Evolutionary conservation across 208 protist genomes (phyloP).

Genomic region (Trypanosoma caninum): DNA sequence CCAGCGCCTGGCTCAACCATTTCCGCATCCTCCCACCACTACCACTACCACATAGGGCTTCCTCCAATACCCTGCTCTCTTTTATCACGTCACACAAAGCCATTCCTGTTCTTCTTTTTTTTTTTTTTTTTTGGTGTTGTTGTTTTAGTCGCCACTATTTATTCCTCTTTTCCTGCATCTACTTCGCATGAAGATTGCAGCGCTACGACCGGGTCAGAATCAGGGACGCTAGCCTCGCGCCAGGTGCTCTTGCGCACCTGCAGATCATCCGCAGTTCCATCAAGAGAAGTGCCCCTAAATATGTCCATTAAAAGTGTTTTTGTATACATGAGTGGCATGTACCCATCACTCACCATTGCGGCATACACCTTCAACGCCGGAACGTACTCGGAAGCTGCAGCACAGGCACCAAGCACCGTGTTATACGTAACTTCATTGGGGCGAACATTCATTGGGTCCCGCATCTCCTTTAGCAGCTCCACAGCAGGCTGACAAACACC

Average conservation of each 20-base stretch:
- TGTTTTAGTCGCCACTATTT: neutral
- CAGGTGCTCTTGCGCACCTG: slow-evolving; percentile 38
- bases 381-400: slow-evolving; percentile 37
- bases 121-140: neutral
- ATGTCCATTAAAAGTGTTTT: slow-evolving; percentile 39
- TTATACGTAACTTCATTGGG: slow-evolving; percentile 89
- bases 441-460: slow-evolving; percentile 41
- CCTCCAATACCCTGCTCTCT: neutral
- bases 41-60: neutral
- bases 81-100: too few species aligned
- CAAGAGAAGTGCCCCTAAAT: slow-evolving; percentile 52
- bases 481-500: slow-evolving; percentile 63
- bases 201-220: slow-evolving; percentile 76
- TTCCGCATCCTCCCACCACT: neutral
- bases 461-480: slow-evolving; percentile 56
- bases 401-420: slow-evolving; percentile 69
- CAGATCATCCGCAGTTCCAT: slow-evolving; percentile 63
- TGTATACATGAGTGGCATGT: slow-evolving; percentile 72
- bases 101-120: neutral
- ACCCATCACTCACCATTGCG: slow-evolving; percentile 74
- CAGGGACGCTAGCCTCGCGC: slow-evolving; percentile 46
- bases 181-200: slow-evolving; percentile 41
- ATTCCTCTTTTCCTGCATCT: neutral
- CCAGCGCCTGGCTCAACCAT: too few species aligned
- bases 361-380: slow-evolving; percentile 72